Percentiles rank a stretch among this genome's conserved stretches.
Evolutionary conservation across 805 yeast genomes (phyloP).

Genomic region (Starmerella lactis-condensi): DNA sequence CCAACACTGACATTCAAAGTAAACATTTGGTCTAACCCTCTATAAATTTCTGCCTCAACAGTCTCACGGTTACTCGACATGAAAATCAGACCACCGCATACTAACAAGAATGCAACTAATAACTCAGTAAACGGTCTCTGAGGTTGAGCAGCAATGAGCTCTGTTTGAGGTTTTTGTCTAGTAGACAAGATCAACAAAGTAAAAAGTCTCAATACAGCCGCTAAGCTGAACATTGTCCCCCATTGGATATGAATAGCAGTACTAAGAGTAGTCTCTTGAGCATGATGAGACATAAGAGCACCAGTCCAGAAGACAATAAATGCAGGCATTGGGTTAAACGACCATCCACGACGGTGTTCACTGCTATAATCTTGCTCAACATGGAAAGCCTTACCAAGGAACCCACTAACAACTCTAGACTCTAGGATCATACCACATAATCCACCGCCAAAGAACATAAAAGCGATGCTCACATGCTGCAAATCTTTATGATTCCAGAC

Average conservation of each 20-base stretch:
- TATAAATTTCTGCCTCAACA: constrained; percentile 59
- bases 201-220: constrained; percentile 53
- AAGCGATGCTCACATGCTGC: constrained; percentile 81
- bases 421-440: constrained; percentile 77
- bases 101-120: constrained; percentile 53
- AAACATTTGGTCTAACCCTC: constrained; percentile 78
- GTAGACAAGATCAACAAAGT: constrained; percentile 39
- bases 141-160: constrained; percentile 26
- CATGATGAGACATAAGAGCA: constrained; percentile 81
- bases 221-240: constrained; percentile 75
- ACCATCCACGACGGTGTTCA: constrained; percentile 25
- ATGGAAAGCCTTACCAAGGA: constrained; percentile 15
- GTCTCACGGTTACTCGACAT: constrained; percentile 84
- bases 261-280: constrained; percentile 61
- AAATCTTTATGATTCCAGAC: constrained; percentile 78
- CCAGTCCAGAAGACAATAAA: constrained; percentile 95
- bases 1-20: constrained; percentile 79
- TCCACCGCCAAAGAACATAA: constrained; percentile 81
- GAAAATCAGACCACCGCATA: constrained; percentile 80
- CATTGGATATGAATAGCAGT: constrained; percentile 77
- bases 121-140: constrained; percentile 75
- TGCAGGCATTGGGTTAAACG: constrained; percentile 89
- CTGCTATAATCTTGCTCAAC: background rate
- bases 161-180: constrained; percentile 11
- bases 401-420: constrained; percentile 22